phyloP scores from a whole-genome alignment of 371 early-diverging fungal genomes.

The Syncephalis plumigaleata region DNA sequence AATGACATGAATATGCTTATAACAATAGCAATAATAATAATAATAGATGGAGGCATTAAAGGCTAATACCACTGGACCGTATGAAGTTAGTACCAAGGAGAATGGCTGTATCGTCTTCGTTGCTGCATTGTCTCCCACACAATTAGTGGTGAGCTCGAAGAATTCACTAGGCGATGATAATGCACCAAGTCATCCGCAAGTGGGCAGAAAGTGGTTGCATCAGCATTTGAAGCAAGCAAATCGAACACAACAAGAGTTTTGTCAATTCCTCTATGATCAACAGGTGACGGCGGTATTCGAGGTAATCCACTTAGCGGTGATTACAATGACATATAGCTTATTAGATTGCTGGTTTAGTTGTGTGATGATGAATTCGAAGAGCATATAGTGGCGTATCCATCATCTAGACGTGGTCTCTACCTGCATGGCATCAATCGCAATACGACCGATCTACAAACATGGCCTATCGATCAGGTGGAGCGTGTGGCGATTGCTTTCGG shows the following conservation, averaged over 20 bases:
- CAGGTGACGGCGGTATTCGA: conserved; percentile 74
- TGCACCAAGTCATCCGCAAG: conserved; percentile 30
- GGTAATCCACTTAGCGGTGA: no score
- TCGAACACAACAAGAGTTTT: conserved; percentile 43
- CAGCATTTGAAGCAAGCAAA: conserved; percentile 35
- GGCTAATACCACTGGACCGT: conserved; percentile 57
- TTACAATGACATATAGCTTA: no score
- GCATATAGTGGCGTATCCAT: conserved; percentile 73
- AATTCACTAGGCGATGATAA: conserved; percentile 32
- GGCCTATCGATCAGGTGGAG: conserved; percentile 37
- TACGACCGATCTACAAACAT: conserved; percentile 42
- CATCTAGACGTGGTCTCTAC: conserved; percentile 63
- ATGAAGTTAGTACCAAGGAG: conserved; percentile 83
- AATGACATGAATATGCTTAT: no score
- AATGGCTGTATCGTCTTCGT: conserved; percentile 91
- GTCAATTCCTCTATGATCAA: conserved; percentile 42
- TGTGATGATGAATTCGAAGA: conserved; percentile 93
- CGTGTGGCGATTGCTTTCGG: conserved; percentile 59
- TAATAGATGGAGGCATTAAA: conserved; percentile 32
- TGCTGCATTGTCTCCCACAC: conserved; percentile 36
- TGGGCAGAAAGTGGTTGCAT: conserved; percentile 64
- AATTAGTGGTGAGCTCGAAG: conserved; percentile 80
- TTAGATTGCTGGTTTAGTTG: no score
- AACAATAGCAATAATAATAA: background rate
- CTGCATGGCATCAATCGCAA: conserved; percentile 87